phyloP scores from a whole-genome alignment of 257 asterid genomes.

The Lantana camara region DNA sequence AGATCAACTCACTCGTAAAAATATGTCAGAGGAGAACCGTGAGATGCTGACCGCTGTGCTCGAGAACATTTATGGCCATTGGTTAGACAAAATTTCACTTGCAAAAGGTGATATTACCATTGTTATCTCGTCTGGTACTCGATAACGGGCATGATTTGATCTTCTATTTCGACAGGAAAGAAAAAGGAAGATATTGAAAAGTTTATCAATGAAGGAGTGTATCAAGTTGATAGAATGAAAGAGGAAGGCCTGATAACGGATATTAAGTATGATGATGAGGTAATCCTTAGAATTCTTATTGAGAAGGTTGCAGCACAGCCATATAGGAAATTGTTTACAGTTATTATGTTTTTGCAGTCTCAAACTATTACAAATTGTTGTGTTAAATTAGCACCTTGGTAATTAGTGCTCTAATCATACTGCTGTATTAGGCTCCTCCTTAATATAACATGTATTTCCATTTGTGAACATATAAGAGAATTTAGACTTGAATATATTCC shows the following conservation, averaged over 20 bases:
- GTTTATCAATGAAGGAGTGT: slow-evolving; percentile 65
- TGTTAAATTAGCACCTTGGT: too few relatives aligned
- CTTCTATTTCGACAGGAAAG: slow-evolving; percentile 51
- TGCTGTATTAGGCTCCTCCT: too few relatives aligned
- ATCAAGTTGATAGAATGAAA: slow-evolving; percentile 58
- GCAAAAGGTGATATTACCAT: slow-evolving; percentile 49
- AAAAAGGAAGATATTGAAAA: slow-evolving; percentile 61
- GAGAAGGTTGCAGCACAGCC: too few relatives aligned
- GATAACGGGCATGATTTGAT: slow-evolving; percentile 9
- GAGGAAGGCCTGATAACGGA: slow-evolving; percentile 78
- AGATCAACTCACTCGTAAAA: slow-evolving; percentile 56
- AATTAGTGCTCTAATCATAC: too few relatives aligned
- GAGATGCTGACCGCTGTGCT: slow-evolving; percentile 69
- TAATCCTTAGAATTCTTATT: slow-evolving; percentile 22
- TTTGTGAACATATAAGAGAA: neutral
- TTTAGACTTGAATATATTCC: neutral
- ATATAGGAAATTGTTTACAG: too few relatives aligned
- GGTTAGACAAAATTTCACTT: slow-evolving; percentile 58
- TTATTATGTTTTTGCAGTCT: too few relatives aligned
- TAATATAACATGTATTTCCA: neutral
- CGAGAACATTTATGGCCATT: slow-evolving; percentile 56
- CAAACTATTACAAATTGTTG: too few relatives aligned
- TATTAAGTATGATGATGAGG: slow-evolving; percentile 82
- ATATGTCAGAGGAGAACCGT: slow-evolving; percentile 67
- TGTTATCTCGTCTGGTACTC: neutral